Base-by-base conservation (phyloP, 2,329 filamentous ascomycete species). In the Lachnellula hyalina region DNA sequence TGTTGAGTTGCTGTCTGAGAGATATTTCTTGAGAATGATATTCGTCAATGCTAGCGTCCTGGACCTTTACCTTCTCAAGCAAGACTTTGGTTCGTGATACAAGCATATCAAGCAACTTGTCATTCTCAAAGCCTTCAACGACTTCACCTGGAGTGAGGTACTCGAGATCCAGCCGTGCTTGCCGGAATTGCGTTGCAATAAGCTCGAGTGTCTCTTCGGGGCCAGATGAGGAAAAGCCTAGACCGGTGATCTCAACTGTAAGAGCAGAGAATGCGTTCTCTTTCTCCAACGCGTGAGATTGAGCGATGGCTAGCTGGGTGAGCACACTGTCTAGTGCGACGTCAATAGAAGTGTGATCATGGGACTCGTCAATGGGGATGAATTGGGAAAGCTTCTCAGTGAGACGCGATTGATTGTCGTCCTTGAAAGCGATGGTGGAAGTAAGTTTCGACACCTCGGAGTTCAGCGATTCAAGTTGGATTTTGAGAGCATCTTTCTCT, bases 61-160 rank as follows among this genome's bases (percentile, higher is more conserved):
- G 73, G 47, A 80, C 77, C 28, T 72, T 74, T 8, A 69, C 71
- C 51, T 72, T 73, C 44, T 72, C 73, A 1, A 77, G 70, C 34
- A 85, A 73, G 14, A 73, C 71, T 2, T 79, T 76, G 2, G 85
- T 73, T 0, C 76, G 72, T 0, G 65, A 64, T 0, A 85, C 73
- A 5, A 85, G 65, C 12, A 83, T 73, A 54, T 82, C 79, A 0
- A 86, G 73, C 0, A 85, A 74, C 50, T 80, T 75, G 0, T 77
- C 77, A 42, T 70, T 69, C 47, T 69, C 67, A 47, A 69, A 70
- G 2, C 81, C 81, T 49, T 77, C 76, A 0, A 74, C 63, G n/a
- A 78, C 71, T 64, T 85, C 82, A 5, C 82, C 82, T 0, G 82
- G 82, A 0, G 76, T 79, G 19, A 85, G 73, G 62, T 84, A 84